These are phyloP conservation scores for Pugionium cornutum DNA, from an alignment of 345 rosid species.

Conservation along the genomic window DNA sequence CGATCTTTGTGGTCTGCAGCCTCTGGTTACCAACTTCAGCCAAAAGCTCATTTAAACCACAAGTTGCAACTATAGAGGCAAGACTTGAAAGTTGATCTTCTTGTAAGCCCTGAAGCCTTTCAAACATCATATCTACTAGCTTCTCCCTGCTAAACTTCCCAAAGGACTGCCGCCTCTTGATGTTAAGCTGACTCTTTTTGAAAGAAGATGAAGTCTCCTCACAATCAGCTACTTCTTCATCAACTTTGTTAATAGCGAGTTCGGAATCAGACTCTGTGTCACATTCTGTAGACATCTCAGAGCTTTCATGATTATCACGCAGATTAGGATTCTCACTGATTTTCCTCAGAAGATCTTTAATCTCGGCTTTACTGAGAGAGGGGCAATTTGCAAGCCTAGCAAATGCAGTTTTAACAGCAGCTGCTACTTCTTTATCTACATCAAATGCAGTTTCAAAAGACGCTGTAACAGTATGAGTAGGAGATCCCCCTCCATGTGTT, in stretches of 20 bases:
- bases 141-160: slow-evolving; percentile 55
- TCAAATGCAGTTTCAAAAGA: slow-evolving; percentile 92
- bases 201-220: slow-evolving; percentile 36
- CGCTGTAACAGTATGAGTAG: slow-evolving; percentile 73
- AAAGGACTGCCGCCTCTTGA: slow-evolving; percentile 58
- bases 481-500: slow-evolving; percentile 50
- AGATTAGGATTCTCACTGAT: slow-evolving; percentile 73
- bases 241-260: slow-evolving; percentile 40
- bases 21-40: slow-evolving; percentile 62
- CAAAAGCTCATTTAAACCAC: slow-evolving; percentile 88
- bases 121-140: slow-evolving; percentile 73
- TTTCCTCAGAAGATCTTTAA: slow-evolving; percentile 65
- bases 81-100: slow-evolving; percentile 91
- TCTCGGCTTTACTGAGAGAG: slow-evolving; percentile 64
- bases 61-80: slow-evolving; percentile 88
- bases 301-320: slow-evolving; percentile 44
- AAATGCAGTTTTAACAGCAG: slow-evolving; percentile 84
- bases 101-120: slow-evolving; percentile 75
- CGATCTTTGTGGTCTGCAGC: slow-evolving; percentile 35
- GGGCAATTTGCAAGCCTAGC: slow-evolving; percentile 58
- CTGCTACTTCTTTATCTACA: slow-evolving; percentile 91
- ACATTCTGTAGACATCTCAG: slow-evolving; percentile 56
- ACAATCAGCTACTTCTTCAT: slow-evolving; percentile 40
- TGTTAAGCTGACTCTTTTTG: slow-evolving; percentile 49
- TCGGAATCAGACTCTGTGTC: slow-evolving; percentile 67